Evolutionary conservation across 2,329 filamentous ascomycete genomes (phyloP).

Genomic region (Metarhizium anisopliae): DNA sequence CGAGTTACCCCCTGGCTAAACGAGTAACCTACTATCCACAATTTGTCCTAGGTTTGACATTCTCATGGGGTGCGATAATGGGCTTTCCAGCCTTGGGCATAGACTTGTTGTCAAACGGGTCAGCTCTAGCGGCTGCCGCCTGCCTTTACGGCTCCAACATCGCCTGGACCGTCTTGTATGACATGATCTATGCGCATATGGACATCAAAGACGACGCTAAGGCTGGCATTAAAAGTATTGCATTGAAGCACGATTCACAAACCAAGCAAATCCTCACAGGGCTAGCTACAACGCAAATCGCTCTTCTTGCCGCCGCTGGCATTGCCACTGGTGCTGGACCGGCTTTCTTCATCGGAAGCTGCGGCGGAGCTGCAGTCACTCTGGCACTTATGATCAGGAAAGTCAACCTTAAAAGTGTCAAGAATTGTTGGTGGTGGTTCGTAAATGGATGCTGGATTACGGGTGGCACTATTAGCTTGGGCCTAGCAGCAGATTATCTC

Average conservation of each 20-base stretch:
- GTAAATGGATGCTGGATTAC: constrained; percentile 62
- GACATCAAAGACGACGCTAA: constrained; percentile 80
- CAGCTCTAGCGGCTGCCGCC: constrained; percentile 56
- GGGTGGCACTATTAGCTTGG: constrained; percentile 51
- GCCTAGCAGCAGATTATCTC: constrained; percentile 52
- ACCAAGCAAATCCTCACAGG: constrained; percentile 69
- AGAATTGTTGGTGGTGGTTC: constrained; percentile 72
- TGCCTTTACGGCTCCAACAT: constrained; percentile 70
- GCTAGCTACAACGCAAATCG: constrained; percentile 60
- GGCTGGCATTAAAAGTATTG: constrained; percentile 83
- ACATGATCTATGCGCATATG: constrained; percentile 92
- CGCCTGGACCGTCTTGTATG: constrained; percentile 81
- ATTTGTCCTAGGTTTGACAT: constrained; percentile 71
- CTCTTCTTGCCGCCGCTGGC: constrained; percentile 61
- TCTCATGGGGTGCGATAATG: constrained; percentile 84
- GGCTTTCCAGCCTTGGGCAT: constrained; percentile 77
- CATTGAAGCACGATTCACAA: constrained; percentile 65
- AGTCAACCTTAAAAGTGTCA: constrained; percentile 56
- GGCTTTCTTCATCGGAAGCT: constrained; percentile 59
- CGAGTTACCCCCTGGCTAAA: constrained; percentile 74
- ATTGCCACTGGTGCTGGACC: constrained; percentile 57
- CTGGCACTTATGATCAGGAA: constrained; percentile 58
- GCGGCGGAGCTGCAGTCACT: constrained; percentile 52
- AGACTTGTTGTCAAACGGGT: constrained; percentile 56
- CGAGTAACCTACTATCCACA: constrained; percentile 83